Base-by-base conservation (phyloP, 306 rosid genomes). In the Castanopsis chinensis region DNA sequence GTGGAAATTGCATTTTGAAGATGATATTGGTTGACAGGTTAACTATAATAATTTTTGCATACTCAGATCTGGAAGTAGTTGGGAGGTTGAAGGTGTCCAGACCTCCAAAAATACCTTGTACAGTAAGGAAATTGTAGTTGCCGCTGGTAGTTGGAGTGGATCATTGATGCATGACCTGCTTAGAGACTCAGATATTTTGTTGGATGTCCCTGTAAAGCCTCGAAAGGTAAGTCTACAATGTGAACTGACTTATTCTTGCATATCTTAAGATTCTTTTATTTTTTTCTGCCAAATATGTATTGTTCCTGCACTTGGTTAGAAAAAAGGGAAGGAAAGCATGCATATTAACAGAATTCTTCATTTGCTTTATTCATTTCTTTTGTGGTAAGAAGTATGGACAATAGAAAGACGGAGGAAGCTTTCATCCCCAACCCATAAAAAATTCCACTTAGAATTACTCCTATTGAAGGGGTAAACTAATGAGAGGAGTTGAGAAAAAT, bases 101-200 rank as follows among this genome's bases (percentile, higher is more conserved):
- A 92, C 97, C 81, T 88, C 78, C 71, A 88, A 85, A 71, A 90
- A 70, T 74, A 89, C 79, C 15, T 78, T 94, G 83, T 79, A 86
- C 80, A 35, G 92, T 83, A 88, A 94, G 87, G 98, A 92, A 52
- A 58, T 92, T 68, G 84, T 94, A 74, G 86, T 94, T 32, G 93
- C 97, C 33, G 91, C 98, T 87, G 97, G 98, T 86, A 85, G 97
- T 88, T 94, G 98, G 98, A 92, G 97, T 81, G 97, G 98, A 15
- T 86, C 88, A 80, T 90, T 94, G 89, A 90, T 91, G 82, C 82
- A 80, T 74, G 97, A 92, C 80, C 83, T 91, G 81, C 70, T 88
- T 59, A 83, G 80, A 81, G 88, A 81, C 64, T 89, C 86, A 85
- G 94, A 89, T 75, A 63, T 90, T 83, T 85, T 84, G 73, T 41